phyloP scores from a whole-genome alignment of 2,329 filamentous ascomycete genomes.

The Emmonsia crescens region DNA sequence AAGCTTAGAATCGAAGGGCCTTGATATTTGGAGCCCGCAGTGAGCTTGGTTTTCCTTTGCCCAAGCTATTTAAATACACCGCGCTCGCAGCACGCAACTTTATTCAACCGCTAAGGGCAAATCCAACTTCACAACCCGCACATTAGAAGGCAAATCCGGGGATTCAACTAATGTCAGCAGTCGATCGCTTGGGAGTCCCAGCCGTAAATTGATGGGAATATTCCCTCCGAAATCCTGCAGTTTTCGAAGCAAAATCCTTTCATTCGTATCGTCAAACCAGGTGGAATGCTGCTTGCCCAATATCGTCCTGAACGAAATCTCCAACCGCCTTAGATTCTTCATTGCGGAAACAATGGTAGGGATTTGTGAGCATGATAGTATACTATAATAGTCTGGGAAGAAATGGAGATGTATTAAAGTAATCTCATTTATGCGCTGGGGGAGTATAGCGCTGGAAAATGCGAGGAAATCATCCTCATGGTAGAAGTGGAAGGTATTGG shows the following conservation, averaged over 20 bases:
- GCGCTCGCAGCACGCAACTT: background rate
- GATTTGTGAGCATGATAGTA: background rate
- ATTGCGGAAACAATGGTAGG: background rate
- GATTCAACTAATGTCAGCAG: background rate
- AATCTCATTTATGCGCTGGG: background rate
- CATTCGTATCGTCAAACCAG: background rate
- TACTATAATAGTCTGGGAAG: background rate
- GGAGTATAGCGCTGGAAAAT: background rate
- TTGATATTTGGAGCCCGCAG: no score
- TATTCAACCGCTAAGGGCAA: background rate
- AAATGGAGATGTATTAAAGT: background rate
- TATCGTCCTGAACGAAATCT: background rate
- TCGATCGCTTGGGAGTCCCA: background rate
- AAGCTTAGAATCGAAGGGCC: no score
- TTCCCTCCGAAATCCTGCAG: background rate
- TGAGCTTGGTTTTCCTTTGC: no score
- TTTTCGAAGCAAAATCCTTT: background rate
- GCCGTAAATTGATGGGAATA: background rate
- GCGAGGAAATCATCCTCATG: background rate
- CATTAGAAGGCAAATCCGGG: background rate
- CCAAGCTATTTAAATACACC: background rate
- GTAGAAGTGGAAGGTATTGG: conserved; percentile 1
- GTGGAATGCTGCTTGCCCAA: background rate
- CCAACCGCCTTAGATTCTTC: background rate
- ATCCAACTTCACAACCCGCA: background rate